Base-by-base conservation (phyloP, 805 yeast species). In the Vanderwaltozyma yarrowii region DNA sequence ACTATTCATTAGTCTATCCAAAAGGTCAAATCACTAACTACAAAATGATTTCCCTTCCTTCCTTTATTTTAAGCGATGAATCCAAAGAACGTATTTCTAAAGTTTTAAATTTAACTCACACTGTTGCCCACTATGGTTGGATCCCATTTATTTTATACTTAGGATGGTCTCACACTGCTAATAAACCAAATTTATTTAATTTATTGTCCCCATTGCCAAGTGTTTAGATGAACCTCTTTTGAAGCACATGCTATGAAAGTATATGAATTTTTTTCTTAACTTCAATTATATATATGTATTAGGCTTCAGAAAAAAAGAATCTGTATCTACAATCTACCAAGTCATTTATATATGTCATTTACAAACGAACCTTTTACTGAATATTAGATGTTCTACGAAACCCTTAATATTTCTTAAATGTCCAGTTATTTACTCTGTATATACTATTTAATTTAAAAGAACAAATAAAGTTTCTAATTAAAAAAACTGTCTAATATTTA, bases 101-200 rank as follows among this genome's bases (percentile, higher is more conserved):
- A 62, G 67, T 88, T 46, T 67, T 87, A 50, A 94, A 83, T 51
- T 70, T 85, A 52, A 78, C 95, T 47, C 84, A 86, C 60, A 82
- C 85, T 37, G 73, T 81, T 54, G 83, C 89, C 42, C 98, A 94
- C 66, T 92, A 87, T 65, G 96, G 97, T 33, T 92, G 95, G 85
- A 80, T 92, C 54, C 98, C 98, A 40, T 82, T 92, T 59, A 80
- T 92, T 48, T 70, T 92, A 58, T 92, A 92, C 70, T 69, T 92
- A 52, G 98, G 92, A 34, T 81, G 87, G 87, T 62, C 74, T 41
- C 76, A 84, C 50, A 78, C 89, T 46, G 71, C 86, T 40, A 81
- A 80, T 63, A 84, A 81, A 65, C 96, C 96, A 46, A 77, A 78
- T 47, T 68, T 89, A 57, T 71, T 89, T 62, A 60, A 60, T 37